A percentile compares a stretch with the other conserved stretches of the same genome.
phyloP scores from a whole-genome alignment of 1,284 basidiomycete species.

The Farysia itapuensis region DNA sequence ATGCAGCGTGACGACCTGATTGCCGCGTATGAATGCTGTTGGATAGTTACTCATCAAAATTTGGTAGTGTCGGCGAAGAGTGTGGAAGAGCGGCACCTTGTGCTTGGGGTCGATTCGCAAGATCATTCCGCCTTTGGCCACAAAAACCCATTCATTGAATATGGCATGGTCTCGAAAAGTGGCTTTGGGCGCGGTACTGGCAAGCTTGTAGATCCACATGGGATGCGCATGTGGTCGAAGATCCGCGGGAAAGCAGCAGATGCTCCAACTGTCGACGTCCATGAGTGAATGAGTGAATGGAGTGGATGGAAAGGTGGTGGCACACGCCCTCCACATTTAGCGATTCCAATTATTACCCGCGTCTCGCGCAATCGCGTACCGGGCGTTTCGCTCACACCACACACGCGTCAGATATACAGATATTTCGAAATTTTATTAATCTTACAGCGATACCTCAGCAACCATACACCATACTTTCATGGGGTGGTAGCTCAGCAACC shows the following conservation, averaged over 20 bases:
- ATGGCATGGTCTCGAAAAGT: neutral
- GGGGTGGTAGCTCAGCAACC: no score
- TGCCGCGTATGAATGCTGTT: neutral
- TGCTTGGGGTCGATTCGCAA: neutral
- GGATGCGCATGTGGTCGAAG: neutral
- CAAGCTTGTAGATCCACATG: neutral
- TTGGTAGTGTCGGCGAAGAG: neutral
- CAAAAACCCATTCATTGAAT: neutral
- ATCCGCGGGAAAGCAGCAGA: neutral
- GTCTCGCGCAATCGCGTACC: no score
- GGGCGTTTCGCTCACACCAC: no score
- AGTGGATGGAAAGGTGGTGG: no score
- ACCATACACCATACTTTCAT: no score
- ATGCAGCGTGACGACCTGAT: neutral
- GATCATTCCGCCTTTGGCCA: neutral
- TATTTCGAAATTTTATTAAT: no score
- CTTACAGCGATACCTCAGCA: no score
- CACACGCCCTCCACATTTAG: no score
- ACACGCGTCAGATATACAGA: no score
- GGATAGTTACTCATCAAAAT: neutral
- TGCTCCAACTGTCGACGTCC: neutral
- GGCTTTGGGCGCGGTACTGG: neutral
- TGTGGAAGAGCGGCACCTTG: neutral
- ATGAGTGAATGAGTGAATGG: no score
- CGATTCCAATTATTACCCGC: no score